Evolutionary conservation across 176 grass and related monocot genomes (phyloP).

Genomic region (Eleusine indica): DNA sequence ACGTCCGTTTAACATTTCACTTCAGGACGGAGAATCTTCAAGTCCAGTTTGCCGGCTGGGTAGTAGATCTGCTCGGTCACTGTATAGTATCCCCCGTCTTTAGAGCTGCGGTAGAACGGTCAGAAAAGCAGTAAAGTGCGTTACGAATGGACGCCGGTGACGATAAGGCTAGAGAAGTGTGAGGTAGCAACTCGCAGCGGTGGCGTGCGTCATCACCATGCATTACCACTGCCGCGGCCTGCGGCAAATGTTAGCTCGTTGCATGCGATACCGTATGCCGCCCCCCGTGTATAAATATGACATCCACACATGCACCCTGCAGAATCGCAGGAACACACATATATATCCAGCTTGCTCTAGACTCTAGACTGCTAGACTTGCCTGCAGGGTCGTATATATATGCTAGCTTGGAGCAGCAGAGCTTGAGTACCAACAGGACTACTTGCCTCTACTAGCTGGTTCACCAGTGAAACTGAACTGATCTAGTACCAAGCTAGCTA

Average conservation of each 20-base stretch:
- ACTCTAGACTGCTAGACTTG: neutral
- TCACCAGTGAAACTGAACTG: neutral
- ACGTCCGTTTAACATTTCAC: conserved; percentile 3
- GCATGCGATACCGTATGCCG: conserved; percentile 13
- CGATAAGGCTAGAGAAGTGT: too few species aligned
- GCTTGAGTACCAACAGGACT: neutral
- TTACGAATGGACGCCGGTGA: neutral
- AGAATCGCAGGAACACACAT: neutral
- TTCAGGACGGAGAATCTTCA: neutral
- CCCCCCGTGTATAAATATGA: conserved; percentile 13
- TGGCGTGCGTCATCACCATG: too few species aligned
- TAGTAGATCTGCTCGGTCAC: neutral
- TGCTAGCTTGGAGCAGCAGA: neutral
- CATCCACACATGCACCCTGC: conserved; percentile 11
- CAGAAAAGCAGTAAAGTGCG: neutral
- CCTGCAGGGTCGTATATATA: neutral
- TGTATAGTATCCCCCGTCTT: neutral
- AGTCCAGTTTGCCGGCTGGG: neutral
- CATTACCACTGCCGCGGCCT: neutral
- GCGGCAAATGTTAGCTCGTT: neutral
- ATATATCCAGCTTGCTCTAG: neutral
- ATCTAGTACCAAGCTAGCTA: too few species aligned
- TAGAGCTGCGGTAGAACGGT: neutral
- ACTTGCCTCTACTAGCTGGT: neutral
- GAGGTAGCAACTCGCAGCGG: too few species aligned